A percentile compares a stretch with the other conserved stretches of the same genome.
Evolutionary conservation across 1,284 basidiomycete species (phyloP).

Genomic region (Porogramme epimiltina): DNA sequence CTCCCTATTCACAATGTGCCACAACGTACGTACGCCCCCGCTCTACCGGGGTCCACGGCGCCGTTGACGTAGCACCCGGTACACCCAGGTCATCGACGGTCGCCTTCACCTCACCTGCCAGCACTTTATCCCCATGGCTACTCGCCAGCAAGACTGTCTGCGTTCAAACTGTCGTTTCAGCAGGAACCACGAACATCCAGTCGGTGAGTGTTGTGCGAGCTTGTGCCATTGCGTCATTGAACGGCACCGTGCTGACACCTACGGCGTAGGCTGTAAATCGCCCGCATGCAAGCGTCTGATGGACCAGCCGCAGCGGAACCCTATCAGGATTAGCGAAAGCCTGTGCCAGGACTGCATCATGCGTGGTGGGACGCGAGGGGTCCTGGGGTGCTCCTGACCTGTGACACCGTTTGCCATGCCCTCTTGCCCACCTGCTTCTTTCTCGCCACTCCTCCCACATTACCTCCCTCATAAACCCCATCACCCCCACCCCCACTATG

Average conservation of each 20-base stretch:
- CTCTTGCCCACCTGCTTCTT: slow-evolving; percentile 1
- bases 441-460: neutral
- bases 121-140: slow-evolving; percentile 78
- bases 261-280: slow-evolving; percentile 57
- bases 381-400: slow-evolving; percentile 22
- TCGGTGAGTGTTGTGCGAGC: slow-evolving; percentile 42
- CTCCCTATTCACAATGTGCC: slow-evolving; percentile 59
- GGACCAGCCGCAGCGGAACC: slow-evolving; percentile 69
- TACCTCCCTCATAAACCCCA: slow-evolving; percentile 1
- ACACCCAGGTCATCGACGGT: slow-evolving; percentile 70
- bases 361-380: slow-evolving; percentile 34
- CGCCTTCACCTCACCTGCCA: slow-evolving; percentile 71
- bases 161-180: slow-evolving; percentile 71
- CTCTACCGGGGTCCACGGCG: neutral
- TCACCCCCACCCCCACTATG: neutral
- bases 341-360: slow-evolving; percentile 58
- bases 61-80: slow-evolving; percentile 11
- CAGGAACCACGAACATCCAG: slow-evolving; percentile 57
- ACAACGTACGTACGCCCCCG: slow-evolving; percentile 57
- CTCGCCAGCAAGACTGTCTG: slow-evolving; percentile 68
- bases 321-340: slow-evolving; percentile 69
- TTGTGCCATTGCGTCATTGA: slow-evolving; percentile 4
- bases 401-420: slow-evolving; percentile 3
- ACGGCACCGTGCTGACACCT: slow-evolving; percentile 6
- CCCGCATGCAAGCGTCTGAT: slow-evolving; percentile 64